Base-by-base conservation (phyloP, 148 eudicot genomes). In the Selenicereus undatus region DNA sequence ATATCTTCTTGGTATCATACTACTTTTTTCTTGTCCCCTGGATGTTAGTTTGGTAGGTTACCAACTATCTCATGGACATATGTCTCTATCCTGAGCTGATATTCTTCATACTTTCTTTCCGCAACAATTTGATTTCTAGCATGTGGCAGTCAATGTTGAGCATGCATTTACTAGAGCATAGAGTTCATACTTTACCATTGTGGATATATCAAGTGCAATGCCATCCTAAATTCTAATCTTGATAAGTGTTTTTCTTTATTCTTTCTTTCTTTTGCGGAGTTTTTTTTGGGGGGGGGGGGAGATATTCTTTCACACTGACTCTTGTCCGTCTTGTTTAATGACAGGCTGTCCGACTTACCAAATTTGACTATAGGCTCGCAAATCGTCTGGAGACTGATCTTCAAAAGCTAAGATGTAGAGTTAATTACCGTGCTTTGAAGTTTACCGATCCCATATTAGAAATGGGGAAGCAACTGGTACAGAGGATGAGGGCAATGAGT, bases 361-460 rank as follows among this genome's bases (percentile, higher is more conserved):
- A 96, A 86, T 96, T 89, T 82, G 99, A 96, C 85, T 96, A 93
- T 84, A 90, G 99, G 88, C 95, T 96, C 79, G 88, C 99, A 81
- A 96, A 96, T 89, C 93, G 84, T 78, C 77, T 96, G 91, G 90
- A 83, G 39, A 86, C 88, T 27, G 99, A 93, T 89, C 86, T 91
- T 54, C 99, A 96, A 81, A 96, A 91, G 94, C 97, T 96, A 80
- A 89, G 99, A 85, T 96, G 99, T 80, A 88, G 98, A 87, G 97
- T 91, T 76, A 96, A 96, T 73, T 96, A 92, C 82, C 98, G 92
- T 81, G 99, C 98, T 27, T 81, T 96, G 81, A 91, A 85, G 85
- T 96, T 96, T 87, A 90, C 97, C 36, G 84, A 86, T 58, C 89
- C 92, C 79, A 96, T 96, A 66, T 85, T 56, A 79, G 83, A 89